Base-by-base conservation (phyloP, 2,329 filamentous ascomycete genomes). In the Botrytis fabae region DNA sequence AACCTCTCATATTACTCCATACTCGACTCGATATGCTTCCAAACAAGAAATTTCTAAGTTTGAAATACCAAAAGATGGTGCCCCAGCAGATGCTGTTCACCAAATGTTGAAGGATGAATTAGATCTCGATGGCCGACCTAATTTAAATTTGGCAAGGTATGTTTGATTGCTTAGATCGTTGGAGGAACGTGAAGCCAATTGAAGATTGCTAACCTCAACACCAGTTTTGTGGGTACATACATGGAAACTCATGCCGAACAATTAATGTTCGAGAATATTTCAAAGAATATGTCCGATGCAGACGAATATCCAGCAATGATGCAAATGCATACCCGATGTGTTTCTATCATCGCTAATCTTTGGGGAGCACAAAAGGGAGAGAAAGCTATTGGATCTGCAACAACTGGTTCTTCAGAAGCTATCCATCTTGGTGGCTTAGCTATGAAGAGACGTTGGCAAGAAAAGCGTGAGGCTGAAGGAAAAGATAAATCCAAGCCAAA, bases 371-470 rank as follows among this genome's bases (percentile, higher is more conserved):
- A 88, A 77, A 85, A 87, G 73, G 85, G 85, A 1, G 88, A 92
- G 79, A 89, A 87, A 73, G 89, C 91, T 7, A 86, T 93, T 70
- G 91, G 91, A 2, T 88, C 89, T 0, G 90, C 91, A 5, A 93
- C 91, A 0, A 92, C 91, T 0, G 91, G 91, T 0, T 92, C 90
- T 0, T 91, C 88, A 18, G 91, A 93, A 80, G 91, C 90, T 0
- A 91, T 93, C 73, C 90, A 92, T 78, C 85, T 93, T 1, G 91
- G 90, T 46, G 90, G 90, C 1, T 82, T 93, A 32, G 91, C 91
- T 5, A 92, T 93, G 91, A 93, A 93, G 83, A 85, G 90, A n/a
- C 85, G 89, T 32, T 93, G 91, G 91, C 90, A 93, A 80, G 88
- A 92, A 77, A 87, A 86, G 76, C 85, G 90, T 16, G 83, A 82